Evolutionary conservation across 2,329 filamentous ascomycete genomes (phyloP).

Genomic region (Cordyceps militaris): DNA sequence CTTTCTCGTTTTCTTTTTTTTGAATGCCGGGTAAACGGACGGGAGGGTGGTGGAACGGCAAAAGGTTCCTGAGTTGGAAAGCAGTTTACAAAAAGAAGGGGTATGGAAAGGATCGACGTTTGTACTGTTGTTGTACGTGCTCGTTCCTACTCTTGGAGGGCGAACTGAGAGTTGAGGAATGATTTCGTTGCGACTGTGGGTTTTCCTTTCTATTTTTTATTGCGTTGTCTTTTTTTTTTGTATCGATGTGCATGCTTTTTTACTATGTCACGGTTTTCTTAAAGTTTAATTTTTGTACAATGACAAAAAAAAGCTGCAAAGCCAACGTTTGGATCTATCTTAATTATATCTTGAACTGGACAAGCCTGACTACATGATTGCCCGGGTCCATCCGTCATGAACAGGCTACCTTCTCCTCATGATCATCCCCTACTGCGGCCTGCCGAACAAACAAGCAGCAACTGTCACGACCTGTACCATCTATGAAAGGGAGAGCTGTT

Average conservation of each 20-base stretch:
- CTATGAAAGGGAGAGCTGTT: too few species aligned
- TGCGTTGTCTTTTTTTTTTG: not conserved
- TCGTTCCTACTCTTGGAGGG: not conserved
- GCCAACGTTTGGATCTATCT: not conserved
- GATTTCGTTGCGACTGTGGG: not conserved
- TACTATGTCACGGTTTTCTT: slow-evolving; percentile 6
- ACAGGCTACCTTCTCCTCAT: too few species aligned
- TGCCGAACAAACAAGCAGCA: too few species aligned
- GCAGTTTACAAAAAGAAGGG: not conserved
- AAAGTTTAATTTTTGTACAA: slow-evolving; percentile 7
- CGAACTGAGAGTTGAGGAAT: not conserved
- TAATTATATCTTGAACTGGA: too few species aligned
- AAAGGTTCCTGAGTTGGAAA: slow-evolving; percentile 1
- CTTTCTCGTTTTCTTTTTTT: slow-evolving; percentile 14
- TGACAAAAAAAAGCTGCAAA: not conserved
- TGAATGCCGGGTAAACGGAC: slow-evolving; percentile 1
- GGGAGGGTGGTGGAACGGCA: not conserved
- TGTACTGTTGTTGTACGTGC: not conserved
- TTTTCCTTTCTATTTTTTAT: not conserved
- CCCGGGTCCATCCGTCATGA: too few species aligned
- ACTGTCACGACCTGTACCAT: too few species aligned
- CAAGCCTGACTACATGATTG: too few species aligned
- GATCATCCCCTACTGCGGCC: too few species aligned
- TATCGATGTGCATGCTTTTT: not conserved
- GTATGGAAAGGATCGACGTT: not conserved